phyloP scores from a whole-genome alignment of 768 basidiomycete species.

The Leccinum broughii region DNA sequence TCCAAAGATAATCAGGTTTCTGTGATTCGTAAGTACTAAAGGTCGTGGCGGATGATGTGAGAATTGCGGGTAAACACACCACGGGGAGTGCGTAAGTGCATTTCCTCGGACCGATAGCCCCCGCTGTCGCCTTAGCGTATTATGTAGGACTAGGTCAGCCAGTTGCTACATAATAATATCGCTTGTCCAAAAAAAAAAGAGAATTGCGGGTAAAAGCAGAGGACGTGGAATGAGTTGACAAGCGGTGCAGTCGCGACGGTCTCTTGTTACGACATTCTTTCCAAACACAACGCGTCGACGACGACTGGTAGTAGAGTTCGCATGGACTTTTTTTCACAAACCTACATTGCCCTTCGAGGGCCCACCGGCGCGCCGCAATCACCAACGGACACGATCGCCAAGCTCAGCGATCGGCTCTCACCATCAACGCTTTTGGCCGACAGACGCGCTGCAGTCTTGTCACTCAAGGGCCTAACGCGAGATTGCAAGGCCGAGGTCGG shows the following conservation, averaged over 20 bases:
- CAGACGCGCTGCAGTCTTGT: slow-evolving; percentile 88
- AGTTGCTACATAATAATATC: too few species aligned
- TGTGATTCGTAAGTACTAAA: background rate
- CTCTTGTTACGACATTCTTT: slow-evolving; percentile 2
- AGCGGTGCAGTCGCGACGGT: slow-evolving; percentile 1
- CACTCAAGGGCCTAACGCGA: slow-evolving; percentile 88
- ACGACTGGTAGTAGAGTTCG: slow-evolving; percentile 1
- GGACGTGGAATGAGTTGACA: background rate
- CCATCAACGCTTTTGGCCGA: slow-evolving; percentile 90
- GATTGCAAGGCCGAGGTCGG: slow-evolving; percentile 93
- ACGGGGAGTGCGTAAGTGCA: too few species aligned
- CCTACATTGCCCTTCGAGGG: slow-evolving; percentile 82
- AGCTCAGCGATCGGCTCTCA: slow-evolving; percentile 85
- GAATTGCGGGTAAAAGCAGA: background rate
- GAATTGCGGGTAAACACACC: background rate
- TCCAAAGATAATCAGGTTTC: background rate
- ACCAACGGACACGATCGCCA: slow-evolving; percentile 79
- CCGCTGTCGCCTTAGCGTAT: too few species aligned
- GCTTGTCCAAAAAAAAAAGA: background rate
- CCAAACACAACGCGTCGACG: background rate
- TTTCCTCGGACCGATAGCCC: too few species aligned
- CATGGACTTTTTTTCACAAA: slow-evolving; percentile 87
- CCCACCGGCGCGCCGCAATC: slow-evolving; percentile 84
- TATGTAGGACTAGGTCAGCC: too few species aligned
- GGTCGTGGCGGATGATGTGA: background rate